Percentiles rank a stretch among this genome's conserved stretches.
Conservation (phyloP, 2,329 filamentous ascomycete genomes). For the Pseudogymnoascus sp. region DNA sequence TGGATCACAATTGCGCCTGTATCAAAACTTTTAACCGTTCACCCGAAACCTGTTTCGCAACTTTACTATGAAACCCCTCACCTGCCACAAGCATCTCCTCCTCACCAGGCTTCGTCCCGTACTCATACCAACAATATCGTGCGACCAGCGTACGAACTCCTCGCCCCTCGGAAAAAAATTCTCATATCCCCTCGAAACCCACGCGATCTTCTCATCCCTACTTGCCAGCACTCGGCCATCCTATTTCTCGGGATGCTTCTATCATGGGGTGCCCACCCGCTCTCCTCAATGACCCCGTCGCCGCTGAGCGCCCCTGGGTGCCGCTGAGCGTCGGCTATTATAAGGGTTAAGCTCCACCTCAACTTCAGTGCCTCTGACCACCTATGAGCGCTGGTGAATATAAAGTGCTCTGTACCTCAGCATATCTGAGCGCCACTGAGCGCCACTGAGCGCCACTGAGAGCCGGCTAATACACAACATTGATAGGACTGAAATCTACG, state of each 20-base stretch:
- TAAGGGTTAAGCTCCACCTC: no score
- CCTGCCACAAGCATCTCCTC: constrained; percentile 54
- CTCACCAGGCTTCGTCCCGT: constrained; percentile 51
- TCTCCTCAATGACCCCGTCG: no score
- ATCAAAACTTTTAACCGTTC: constrained; percentile 54
- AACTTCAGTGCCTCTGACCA: no score
- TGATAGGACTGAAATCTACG: no score
- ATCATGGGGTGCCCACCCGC: no score
- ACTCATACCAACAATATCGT: constrained; percentile 51
- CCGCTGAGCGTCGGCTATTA: no score
- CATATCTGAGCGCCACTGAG: background rate
- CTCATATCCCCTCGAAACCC: constrained; percentile 59
- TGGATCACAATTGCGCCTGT: constrained; percentile 58
- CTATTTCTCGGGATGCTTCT: no score
- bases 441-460: background rate
- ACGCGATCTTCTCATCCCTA: constrained; percentile 51
- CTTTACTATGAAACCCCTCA: constrained; percentile 54
- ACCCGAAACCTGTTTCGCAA: constrained; percentile 52
- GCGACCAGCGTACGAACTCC: constrained; percentile 46
- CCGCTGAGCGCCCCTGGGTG: no score
- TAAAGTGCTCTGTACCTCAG: no score
- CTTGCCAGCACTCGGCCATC: constrained; percentile 37
- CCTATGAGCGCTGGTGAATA: no score
- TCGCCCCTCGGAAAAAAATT: constrained; percentile 52
- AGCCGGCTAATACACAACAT: no score